Evolutionary conservation across 139 green algal species (phyloP).

Genomic region (Picochlorum sp.): DNA sequence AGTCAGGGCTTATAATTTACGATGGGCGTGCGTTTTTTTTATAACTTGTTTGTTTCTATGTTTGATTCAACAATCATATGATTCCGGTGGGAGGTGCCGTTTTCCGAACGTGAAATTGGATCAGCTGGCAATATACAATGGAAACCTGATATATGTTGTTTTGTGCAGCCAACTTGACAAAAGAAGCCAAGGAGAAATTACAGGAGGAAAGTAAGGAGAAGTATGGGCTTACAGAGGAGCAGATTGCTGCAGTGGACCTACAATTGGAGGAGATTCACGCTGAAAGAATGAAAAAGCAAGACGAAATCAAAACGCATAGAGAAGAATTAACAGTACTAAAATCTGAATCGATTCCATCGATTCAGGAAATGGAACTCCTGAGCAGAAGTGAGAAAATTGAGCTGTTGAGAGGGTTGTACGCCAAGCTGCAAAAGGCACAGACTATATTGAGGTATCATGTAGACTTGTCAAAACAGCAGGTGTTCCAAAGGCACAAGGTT

Average conservation of each 20-base stretch:
- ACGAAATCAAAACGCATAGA: constrained; percentile 3
- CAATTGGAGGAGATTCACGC: constrained; percentile 30
- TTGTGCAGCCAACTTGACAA: constrained; percentile 51
- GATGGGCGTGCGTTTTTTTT: constrained; percentile 43
- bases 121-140: too few relatives aligned
- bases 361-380: constrained; percentile 18
- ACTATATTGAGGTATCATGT: background rate
- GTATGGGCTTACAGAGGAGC: constrained; percentile 45
- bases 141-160: too few relatives aligned
- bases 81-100: too few relatives aligned
- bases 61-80: background rate
- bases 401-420: constrained; percentile 42
- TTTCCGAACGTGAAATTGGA: too few relatives aligned
- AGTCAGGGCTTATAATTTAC: constrained; percentile 76
- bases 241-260: constrained; percentile 37
- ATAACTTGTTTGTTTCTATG: background rate
- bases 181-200: constrained; percentile 46
- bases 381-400: constrained; percentile 26
- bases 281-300: constrained; percentile 1
- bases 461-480: background rate
- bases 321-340: background rate
- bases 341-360: background rate
- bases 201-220: constrained; percentile 37
- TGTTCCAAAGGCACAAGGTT: background rate
- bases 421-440: constrained; percentile 19